Percentiles rank a stretch among this genome's conserved stretches.
These are phyloP conservation scores for Hura crepitans DNA, from an alignment of 441 rosid genomes.

Conservation along the genomic window DNA sequence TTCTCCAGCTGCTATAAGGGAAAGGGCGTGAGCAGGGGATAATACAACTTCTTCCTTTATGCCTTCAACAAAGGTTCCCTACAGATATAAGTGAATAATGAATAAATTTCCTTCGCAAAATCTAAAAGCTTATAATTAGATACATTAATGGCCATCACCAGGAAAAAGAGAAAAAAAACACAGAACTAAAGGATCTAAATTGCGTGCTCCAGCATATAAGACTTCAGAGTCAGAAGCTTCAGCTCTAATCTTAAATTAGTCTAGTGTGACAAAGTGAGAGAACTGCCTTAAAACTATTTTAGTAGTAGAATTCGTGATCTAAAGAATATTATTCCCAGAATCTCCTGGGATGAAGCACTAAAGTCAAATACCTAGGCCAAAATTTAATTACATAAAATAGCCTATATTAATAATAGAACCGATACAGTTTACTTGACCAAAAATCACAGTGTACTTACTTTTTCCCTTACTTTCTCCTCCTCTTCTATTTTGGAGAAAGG, in stretches of 20 bases:
- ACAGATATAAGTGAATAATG: conserved; percentile 29
- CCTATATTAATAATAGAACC: conserved; percentile 5
- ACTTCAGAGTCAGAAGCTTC: background rate
- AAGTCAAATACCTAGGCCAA: background rate
- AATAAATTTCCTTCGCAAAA: conserved; percentile 11
- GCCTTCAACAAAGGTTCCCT: conserved; percentile 68
- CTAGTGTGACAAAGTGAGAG: background rate
- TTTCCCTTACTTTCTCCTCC: background rate
- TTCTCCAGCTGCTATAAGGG: conserved; percentile 73
- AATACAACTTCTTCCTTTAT: conserved; percentile 69
- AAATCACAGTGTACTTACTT: background rate
- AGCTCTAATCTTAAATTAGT: background rate
- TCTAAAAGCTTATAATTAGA: conserved; percentile 14
- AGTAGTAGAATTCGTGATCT: background rate
- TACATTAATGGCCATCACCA: background rate
- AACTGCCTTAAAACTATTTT: background rate
- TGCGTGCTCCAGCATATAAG: background rate
- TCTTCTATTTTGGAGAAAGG: background rate
- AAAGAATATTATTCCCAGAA: background rate
- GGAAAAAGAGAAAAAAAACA: conserved; percentile 8
- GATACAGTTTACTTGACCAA: background rate
- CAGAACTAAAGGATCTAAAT: background rate
- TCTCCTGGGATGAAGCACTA: background rate
- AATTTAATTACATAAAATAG: background rate
- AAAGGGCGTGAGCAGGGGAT: conserved; percentile 74